Evolutionary conservation across 139 green algal species (phyloP).

Genomic region (Haematococcus sp.): DNA sequence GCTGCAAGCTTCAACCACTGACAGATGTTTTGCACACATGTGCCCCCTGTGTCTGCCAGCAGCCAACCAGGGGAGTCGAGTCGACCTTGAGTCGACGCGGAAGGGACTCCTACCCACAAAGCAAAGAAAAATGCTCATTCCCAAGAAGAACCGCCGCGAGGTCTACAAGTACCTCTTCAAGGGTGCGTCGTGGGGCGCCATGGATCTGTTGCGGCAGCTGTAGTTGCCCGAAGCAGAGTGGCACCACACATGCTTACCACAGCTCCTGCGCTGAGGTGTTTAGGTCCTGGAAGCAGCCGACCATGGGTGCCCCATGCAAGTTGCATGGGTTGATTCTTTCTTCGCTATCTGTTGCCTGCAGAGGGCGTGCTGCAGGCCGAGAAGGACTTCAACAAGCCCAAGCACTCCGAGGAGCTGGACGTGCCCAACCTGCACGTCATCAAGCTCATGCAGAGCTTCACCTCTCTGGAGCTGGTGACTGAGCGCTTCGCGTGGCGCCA

Average conservation of each 20-base stretch:
- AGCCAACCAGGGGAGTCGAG: constrained; percentile 79
- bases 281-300: too few species aligned
- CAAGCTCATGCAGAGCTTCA: constrained; percentile 98
- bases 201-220: neutral
- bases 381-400: constrained; percentile 98
- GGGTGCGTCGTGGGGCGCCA: constrained; percentile 47
- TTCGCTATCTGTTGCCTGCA: constrained; percentile 35
- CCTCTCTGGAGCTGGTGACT: constrained; percentile 91
- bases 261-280: neutral
- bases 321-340: neutral
- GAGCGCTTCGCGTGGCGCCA: constrained; percentile 98
- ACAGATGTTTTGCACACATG: too few species aligned
- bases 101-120: constrained; percentile 49
- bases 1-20: too few species aligned
- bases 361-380: constrained; percentile 98
- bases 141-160: constrained; percentile 97
- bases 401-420: constrained; percentile 89
- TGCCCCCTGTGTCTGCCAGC: too few species aligned
- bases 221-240: neutral
- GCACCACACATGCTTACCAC: neutral
- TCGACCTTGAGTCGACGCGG: constrained; percentile 86
- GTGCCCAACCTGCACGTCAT: constrained; percentile 97
- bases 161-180: constrained; percentile 99
- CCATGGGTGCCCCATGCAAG: neutral
- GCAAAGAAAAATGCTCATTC: constrained; percentile 90